These are phyloP conservation scores for Uronychia setigera DNA, from an alignment of 73 alveolate genomes.

Conservation along the genomic window DNA sequence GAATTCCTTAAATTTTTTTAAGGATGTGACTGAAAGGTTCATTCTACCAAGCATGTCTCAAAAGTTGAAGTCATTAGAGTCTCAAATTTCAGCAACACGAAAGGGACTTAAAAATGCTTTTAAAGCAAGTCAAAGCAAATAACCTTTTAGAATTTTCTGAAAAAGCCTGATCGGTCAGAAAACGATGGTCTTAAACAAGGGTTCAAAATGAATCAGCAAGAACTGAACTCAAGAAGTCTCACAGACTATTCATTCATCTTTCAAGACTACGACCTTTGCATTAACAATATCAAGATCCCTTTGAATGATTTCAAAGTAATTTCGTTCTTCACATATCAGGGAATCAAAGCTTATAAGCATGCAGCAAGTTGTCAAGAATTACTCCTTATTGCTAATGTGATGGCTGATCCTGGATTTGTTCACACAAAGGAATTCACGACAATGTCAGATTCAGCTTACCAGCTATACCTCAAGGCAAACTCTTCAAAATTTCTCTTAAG, in stretches of 20 bases:
- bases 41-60: slow-evolving; percentile 24
- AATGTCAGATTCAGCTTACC: slow-evolving; percentile 26
- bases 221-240: slow-evolving; percentile 24
- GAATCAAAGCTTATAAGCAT: slow-evolving; percentile 53
- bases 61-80: slow-evolving; percentile 35
- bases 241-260: slow-evolving; percentile 41
- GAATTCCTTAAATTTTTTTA: background rate
- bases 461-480: slow-evolving; percentile 32
- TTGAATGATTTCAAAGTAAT: slow-evolving; percentile 42
- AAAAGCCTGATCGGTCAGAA: slow-evolving; percentile 55
- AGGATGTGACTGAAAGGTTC: slow-evolving; percentile 14
- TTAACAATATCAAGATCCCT: slow-evolving; percentile 23
- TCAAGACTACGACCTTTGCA: slow-evolving; percentile 51
- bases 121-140: slow-evolving; percentile 36
- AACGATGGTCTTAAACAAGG: slow-evolving; percentile 58
- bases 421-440: slow-evolving; percentile 20
- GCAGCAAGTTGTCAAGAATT: slow-evolving; percentile 59
- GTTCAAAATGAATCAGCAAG: slow-evolving; percentile 51
- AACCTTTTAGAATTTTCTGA: slow-evolving; percentile 15
- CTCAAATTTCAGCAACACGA: slow-evolving; percentile 20
- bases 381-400: slow-evolving; percentile 8
- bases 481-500: slow-evolving; percentile 16
- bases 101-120: slow-evolving; percentile 48
- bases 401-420: slow-evolving; percentile 1
- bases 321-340: background rate